Evolutionary conservation across 2,329 filamentous ascomycete species (phyloP), one percentile per base, ranked within the genome.

Genomic region (Fusarium neocosmosporiellum): DNA sequence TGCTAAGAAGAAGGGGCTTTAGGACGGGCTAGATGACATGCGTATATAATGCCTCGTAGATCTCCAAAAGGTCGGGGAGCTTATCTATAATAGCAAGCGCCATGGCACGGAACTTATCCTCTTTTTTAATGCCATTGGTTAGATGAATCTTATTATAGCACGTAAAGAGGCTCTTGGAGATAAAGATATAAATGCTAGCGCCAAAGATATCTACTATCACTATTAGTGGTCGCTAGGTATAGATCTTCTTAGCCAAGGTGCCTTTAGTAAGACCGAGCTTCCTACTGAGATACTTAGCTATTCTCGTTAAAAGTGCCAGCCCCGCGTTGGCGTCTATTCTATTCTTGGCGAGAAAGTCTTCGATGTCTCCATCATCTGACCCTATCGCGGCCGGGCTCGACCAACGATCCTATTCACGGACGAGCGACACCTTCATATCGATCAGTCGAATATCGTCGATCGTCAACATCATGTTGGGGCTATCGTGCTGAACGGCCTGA

Each of bases 221-320:
- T 53, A 18, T 54, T 2, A 62, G 46, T 33, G 24, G 46, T 41
- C 59, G 59, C 59, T 10, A 61, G 58, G 59, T 22, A 61, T 59
- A 59, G 55, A 59, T 59, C 36, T 59, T 59, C 55, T 59, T 59
- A 5, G 37, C 36, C 24, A 59, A 59, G 55, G 55, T 59, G 55
- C 55, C 55, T 43, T 59, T 1, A 41, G 37, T 24, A 59, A 59
- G 36, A 59, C 55, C 18, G 37, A 59, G 55, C 36, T 59, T 43
- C 22, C 18, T 59, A 14, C 55, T 43, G 24, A 59, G 55, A 59
- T 59, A 59, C 14, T 59, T 59, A 14, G 55, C 55, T 59, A 43
- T 43, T 20, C 39, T 43, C n/a, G n/a, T 43, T 43, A 7, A 43
- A 22, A 22, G 39, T 43, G n/a, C 7, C n/a, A 43, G 18, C 39